Evolutionary conservation across 192 early-diverging fungal species (phyloP).

Genomic region (Coemansia sp.): DNA sequence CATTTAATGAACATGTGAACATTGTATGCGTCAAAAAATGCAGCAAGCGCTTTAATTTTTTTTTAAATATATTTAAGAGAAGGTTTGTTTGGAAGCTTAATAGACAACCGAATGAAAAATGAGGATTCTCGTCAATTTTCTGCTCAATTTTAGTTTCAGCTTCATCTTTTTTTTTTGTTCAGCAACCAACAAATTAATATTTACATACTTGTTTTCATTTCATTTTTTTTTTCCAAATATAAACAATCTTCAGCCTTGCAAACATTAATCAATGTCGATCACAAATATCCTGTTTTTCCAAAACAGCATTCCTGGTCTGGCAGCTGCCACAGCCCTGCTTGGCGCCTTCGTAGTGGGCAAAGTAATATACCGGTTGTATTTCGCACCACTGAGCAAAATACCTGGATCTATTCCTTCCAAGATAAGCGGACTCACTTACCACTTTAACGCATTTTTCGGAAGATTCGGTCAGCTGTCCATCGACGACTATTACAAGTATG

Average conservation of each 20-base stretch:
- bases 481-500: conserved; percentile 29
- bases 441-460: conserved; percentile 8
- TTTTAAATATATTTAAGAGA: no score
- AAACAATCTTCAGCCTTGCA: neutral
- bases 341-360: neutral
- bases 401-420: conserved; percentile 14
- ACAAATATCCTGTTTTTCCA: neutral
- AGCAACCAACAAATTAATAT: no score
- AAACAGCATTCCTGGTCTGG: neutral
- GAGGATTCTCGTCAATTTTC: no score
- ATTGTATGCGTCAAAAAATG: no score
- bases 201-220: neutral
- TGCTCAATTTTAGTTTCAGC: no score
- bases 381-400: conserved; percentile 26
- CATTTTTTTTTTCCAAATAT: conserved; percentile 6
- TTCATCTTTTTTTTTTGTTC: no score
- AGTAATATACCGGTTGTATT: conserved; percentile 17
- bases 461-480: conserved; percentile 16
- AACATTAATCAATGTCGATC: neutral
- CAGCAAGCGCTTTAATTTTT: no score
- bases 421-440: conserved; percentile 6
- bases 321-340: neutral
- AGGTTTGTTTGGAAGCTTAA: no score
- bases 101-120: no score
- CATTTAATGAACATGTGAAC: no score